Evolutionary conservation across 1,284 basidiomycete species (phyloP), one percentile per base, ranked within the genome.

Genomic region (Ceratobasidium sp.): DNA sequence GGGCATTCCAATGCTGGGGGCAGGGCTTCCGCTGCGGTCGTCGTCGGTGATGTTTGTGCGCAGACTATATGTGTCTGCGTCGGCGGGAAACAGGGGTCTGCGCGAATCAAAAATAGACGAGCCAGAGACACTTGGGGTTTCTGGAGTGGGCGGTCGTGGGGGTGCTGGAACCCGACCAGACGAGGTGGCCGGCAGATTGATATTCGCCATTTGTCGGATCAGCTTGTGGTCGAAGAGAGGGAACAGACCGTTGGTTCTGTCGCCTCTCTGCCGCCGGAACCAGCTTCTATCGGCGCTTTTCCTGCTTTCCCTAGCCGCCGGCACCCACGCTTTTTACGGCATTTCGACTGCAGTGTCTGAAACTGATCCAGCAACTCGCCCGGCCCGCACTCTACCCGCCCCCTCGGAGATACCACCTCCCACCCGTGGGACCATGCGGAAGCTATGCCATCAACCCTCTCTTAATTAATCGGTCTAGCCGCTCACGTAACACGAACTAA

Each of bases 1-100:
- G 64, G 69, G 20, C 71, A 73, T 57, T 65, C 73, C 40, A 68
- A 72, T 32, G 72, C 57, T 42, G 50, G 53, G 54, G 32, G 43
- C 35, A 43, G 42, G 27, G 62, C 60, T 47, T 53, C 47, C n/a
- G 69, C 40, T 5, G 67, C 68, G n/a, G 70, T 73, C 60, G 35
- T 69, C 38, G 43, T 62, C 42, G 72, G 70, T 53, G 64, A 71
- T 45, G 60, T 60, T 3, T 17, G 38, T 22, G 70, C 69, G 38
- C 70, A 72, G n/a, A 71, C 73, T 43, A 71, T 40, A 8, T 3
- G 43, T 31, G 68, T 52, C 47, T 34, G 52, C 22, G 50, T 57
- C 56, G 3, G 50, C 60, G 20, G 60, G 47, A 6, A 57, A 25
- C 7, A 49, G 29, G 1, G 45, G 35, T 31, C 43, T 13, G 5